phyloP scores from a whole-genome alignment of 2,329 filamentous ascomycete genomes.

The Albifimbria verrucaria region DNA sequence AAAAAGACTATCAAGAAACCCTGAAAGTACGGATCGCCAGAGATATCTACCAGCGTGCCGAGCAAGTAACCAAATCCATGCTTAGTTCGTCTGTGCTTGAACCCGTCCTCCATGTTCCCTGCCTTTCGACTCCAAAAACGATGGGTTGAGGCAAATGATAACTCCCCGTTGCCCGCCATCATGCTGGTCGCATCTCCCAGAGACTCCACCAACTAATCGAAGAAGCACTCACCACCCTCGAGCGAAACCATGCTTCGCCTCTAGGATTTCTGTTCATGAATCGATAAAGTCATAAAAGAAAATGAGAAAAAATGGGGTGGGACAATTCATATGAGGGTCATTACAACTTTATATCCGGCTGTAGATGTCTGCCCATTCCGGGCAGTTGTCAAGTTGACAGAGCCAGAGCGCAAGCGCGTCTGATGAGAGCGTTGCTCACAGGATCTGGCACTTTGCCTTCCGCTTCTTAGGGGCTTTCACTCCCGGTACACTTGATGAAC shows the following conservation, averaged over 20 bases:
- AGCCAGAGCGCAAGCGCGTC: not conserved
- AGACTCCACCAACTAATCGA: not conserved
- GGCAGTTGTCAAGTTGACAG: not conserved
- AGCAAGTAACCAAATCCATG: not conserved
- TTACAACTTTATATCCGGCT: slow-evolving; percentile 35
- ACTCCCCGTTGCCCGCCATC: too few species aligned
- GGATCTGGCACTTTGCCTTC: slow-evolving; percentile 72
- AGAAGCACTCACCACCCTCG: slow-evolving; percentile 6
- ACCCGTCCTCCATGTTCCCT: not conserved
- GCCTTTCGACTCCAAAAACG: too few species aligned
- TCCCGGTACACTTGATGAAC: slow-evolving; percentile 37
- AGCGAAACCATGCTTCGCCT: slow-evolving; percentile 11
- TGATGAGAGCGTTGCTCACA: slow-evolving; percentile 46
- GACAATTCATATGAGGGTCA: slow-evolving; percentile 36
- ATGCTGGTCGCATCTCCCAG: not conserved
- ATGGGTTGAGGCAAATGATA: too few species aligned
- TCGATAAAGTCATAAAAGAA: slow-evolving; percentile 14
- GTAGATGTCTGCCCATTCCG: not conserved
- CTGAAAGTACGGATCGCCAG: not conserved
- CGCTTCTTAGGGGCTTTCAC: slow-evolving; percentile 64
- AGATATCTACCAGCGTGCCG: not conserved
- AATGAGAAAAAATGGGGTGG: slow-evolving; percentile 23
- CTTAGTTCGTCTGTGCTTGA: not conserved
- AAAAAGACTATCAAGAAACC: not conserved
- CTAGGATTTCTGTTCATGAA: not conserved